These are phyloP conservation scores for Drechslera avenae DNA, from an alignment of 2,329 filamentous ascomycete genomes.

Conservation along the genomic window DNA sequence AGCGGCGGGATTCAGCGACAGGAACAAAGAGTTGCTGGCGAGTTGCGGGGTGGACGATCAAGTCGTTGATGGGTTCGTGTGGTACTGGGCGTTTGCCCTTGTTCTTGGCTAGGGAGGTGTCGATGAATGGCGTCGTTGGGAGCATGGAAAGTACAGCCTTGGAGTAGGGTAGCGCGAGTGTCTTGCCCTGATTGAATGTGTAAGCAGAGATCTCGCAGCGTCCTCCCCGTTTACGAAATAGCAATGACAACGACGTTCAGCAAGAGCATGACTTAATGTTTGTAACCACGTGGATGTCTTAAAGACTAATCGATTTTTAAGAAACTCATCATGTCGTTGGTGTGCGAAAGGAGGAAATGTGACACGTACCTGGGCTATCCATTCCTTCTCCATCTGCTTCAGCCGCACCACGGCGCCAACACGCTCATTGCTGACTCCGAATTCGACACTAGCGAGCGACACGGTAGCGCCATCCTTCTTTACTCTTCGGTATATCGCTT, in stretches of 20 bases:
- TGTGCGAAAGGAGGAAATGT: background rate
- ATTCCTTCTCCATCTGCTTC: constrained; percentile 83
- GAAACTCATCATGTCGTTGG: constrained; percentile 67
- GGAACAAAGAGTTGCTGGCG: constrained; percentile 65
- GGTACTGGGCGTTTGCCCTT: constrained; percentile 45
- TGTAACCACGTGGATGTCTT: constrained; percentile 96
- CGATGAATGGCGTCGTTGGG: constrained; percentile 62
- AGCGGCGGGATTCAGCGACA: constrained; percentile 66
- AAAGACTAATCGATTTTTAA: constrained; percentile 97
- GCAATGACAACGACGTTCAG: constrained; percentile 57
- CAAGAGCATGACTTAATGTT: constrained; percentile 72
- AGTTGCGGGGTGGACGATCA: constrained; percentile 62
- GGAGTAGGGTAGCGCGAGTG: constrained; percentile 75
- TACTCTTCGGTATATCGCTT: constrained; percentile 74
- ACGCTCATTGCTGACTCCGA: constrained; percentile 79
- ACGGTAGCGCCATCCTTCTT: constrained; percentile 67
- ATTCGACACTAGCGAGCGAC: constrained; percentile 75
- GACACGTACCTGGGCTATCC: constrained; percentile 72
- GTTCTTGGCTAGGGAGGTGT: constrained; percentile 33
- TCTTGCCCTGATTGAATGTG: constrained; percentile 66
- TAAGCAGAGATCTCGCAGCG: constrained; percentile 14
- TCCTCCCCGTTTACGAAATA: background rate
- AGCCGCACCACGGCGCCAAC: constrained; percentile 85
- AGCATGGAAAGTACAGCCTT: constrained; percentile 80
- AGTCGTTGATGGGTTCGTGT: constrained; percentile 69